Base-by-base conservation (phyloP, 257 asterid genomes). In the Agastache rugosa region DNA sequence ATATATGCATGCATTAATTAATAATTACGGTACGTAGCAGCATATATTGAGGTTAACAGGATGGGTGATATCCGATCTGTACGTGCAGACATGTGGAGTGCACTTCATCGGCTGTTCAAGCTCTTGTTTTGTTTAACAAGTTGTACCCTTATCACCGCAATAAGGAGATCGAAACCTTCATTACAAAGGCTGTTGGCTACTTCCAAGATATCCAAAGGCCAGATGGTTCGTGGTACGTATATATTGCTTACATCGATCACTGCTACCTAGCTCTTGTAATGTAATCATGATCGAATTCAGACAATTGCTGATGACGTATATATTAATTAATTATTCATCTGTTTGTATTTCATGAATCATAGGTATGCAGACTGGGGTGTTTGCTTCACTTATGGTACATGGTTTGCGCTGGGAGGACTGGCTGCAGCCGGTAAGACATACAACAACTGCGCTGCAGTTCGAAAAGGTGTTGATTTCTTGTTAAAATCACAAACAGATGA, bases 211-310 rank as follows among this genome's bases (percentile, higher is more conserved):
- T 83, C 19, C 96, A 93, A 50, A 83, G 75, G 78, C 85, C 91
- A 0, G 91, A 93, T 37, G 98, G 98, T 51, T 93, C 98, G 35
- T 93, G 98, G 97, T 91, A 37, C n/a, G n/a, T n/a, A n/a, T n/a
- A n/a, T n/a, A n/a, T n/a, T n/a, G n/a, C n/a, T n/a, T n/a, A n/a
- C n/a, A n/a, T n/a, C n/a, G n/a, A n/a, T n/a, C n/a, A n/a, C n/a
- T n/a, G n/a, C n/a, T n/a, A n/a, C n/a, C n/a, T n/a, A n/a, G n/a
- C n/a, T n/a, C n/a, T n/a, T n/a, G n/a, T n/a, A n/a, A n/a, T n/a
- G n/a, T n/a, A n/a, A n/a, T n/a, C n/a, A n/a, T n/a, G n/a, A n/a
- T n/a, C n/a, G n/a, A n/a, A n/a, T n/a, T n/a, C n/a, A n/a, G n/a
- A n/a, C n/a, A n/a, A n/a, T n/a, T n/a, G n/a, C n/a, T n/a, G n/a